Evolutionary conservation across 495 filamentous ascomycete genomes (phyloP), one percentile per base, ranked within the genome.

Genomic region (Pseudotulostoma volvatum): DNA sequence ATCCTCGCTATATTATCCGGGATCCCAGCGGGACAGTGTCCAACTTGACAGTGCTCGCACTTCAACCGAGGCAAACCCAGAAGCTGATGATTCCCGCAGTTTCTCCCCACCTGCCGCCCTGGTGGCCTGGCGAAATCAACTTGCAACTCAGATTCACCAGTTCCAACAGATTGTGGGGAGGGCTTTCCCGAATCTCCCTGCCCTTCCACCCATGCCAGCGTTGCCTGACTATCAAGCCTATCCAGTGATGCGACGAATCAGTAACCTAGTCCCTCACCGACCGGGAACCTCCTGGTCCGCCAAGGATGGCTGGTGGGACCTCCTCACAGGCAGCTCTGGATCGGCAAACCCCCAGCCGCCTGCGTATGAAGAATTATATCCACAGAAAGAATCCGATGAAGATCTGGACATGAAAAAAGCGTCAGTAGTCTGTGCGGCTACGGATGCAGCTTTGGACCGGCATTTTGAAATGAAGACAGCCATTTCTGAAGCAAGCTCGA

Each of bases 281-380:
- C 63, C 52, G 40, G 65, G 47, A 43, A 62, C 44, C 11, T 60
- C 68, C 17, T 50, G 67, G 35, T 52, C 59, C 9, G 51, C 56
- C 1, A 71, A 69, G 39, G 74, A 73, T 21, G 63, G 67, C 44
- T 84, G 81, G 77, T 83, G 78, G 70, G 77, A 82, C 48, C 59
- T 78, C 33, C 54, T 76, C 42, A 70, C 63, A 33, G 68, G 55
- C 37, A 64, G 55, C 57, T 67, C 56, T 44, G 57, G 53, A 39
- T 66, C 60, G 33, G 60, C 46, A 37, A 52, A 55, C 28, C 57
- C 45, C 9, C 52, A 61, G 18, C 84, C 84, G 4, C 84, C 84
- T 21, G 73, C 84, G 3, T 93, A 93, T 42, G 74, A 85, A 37
- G 84, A 86, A 15, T 68, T 92, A 18, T 93, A 74, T 50, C 84